Base-by-base conservation (phyloP, 2,329 filamentous ascomycete genomes). In the Pseudocercospora musae region DNA sequence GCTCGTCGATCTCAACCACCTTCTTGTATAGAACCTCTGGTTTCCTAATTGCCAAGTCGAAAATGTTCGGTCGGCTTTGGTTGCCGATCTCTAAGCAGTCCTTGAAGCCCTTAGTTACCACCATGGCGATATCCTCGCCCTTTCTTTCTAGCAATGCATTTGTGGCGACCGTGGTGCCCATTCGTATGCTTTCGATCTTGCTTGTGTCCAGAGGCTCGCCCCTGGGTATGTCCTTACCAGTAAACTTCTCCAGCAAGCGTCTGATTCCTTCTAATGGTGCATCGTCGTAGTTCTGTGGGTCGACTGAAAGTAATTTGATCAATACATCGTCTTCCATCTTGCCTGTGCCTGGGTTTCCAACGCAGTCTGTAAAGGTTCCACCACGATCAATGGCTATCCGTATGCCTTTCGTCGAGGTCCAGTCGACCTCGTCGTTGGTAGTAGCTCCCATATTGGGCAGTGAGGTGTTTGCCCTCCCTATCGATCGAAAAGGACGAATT, bases 121-220 rank as follows among this genome's bases (percentile, higher is more conserved):
- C 86, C 76, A 97, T 84, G 13, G 91, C 92, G 73, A 95, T 94
- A 69, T 86, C 87, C 78, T 96, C 92, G 53, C 93, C 93, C 76
- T 96, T 96, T 62, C 93, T 83, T 77, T 97, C 93, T 1, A 97
- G 82, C 60, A 97, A 78, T 0, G 93, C 93, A 75, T 97, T 97
- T 0, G 93, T 97, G 9, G 93, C 93, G 11, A 97, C 92, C 0
- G 93, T 97, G 1, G 93, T 97, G 49, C 93, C 93, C 93, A 97
- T 97, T 53, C 93, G 89, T 74, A 97, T 96, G 59, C 90, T 92
- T 69, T 95, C 91, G 69, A 97, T 96, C 72, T 87, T 79, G 18
- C 87, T 85, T 0, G 92, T 96, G 75, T 96, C 92, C 8, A 96
- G 80, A 0, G 89, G 81, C 73, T 92, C 82, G 25, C 91, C 92